These are phyloP conservation scores for sunflower (Helianthus annuus) DNA, from an alignment of 129 eudicot species.

Conservation along the genomic window DNA sequence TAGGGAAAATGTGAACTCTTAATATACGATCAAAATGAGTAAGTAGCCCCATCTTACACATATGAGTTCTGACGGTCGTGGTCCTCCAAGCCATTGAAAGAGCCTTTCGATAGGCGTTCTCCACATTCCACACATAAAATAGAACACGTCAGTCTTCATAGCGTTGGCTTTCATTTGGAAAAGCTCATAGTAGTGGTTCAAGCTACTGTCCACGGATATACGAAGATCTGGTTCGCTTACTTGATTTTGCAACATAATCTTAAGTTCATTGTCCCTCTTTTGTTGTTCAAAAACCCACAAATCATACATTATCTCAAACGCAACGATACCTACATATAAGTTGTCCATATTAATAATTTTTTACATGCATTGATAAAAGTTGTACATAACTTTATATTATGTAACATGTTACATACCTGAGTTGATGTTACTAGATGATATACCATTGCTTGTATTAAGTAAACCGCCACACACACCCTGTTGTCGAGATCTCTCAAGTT, in stretches of 20 bases:
- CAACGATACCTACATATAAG: conserved; percentile 49
- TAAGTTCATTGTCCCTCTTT: conserved; percentile 60
- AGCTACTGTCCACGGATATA: conserved; percentile 54
- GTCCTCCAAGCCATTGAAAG: conserved; percentile 97
- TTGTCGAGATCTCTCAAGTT: conserved; percentile 78
- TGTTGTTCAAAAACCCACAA: conserved; percentile 78
- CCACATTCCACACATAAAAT: conserved; percentile 79
- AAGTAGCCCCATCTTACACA: conserved; percentile 38
- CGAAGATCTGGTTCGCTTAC: conserved; percentile 63
- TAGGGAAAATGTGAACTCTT: no score
- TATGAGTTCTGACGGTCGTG: conserved; percentile 82
- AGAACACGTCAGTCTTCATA: conserved; percentile 75
- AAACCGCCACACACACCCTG: conserved; percentile 65
- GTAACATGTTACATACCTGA: conserved; percentile 44
- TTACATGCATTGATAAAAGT: not conserved
- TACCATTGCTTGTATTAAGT: conserved; percentile 44
- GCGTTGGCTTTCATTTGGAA: conserved; percentile 85
- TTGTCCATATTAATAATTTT: not conserved
- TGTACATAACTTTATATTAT: not conserved
- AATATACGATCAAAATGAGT: no score
- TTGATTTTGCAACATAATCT: conserved; percentile 59
- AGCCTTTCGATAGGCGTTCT: conserved; percentile 83
- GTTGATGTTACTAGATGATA: conserved; percentile 45
- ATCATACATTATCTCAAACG: conserved; percentile 78
- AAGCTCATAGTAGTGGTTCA: conserved; percentile 67